phyloP scores from a whole-genome alignment of 2,329 filamentous ascomycete genomes.

The Calonectria hongkongensis region DNA sequence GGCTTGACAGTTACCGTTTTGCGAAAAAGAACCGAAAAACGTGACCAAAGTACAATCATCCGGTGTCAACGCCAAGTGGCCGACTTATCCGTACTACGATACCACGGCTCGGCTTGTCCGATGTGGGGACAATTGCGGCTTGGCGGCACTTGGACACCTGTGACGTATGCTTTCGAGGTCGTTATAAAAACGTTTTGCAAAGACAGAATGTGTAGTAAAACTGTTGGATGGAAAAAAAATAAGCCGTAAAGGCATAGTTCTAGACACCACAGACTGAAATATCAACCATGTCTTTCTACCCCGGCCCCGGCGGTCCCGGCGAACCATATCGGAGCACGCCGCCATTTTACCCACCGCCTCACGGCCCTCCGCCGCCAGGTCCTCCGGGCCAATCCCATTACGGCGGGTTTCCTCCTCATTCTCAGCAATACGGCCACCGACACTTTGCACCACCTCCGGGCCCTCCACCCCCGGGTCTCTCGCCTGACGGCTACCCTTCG shows the following conservation, averaged over 20 bases:
- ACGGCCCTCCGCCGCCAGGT: neutral
- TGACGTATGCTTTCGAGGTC: conserved; percentile 1
- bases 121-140: conserved; percentile 19
- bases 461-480: conserved; percentile 49
- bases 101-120: conserved; percentile 9
- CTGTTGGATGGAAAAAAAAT: neutral
- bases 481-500: conserved; percentile 26
- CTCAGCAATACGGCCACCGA: conserved; percentile 46
- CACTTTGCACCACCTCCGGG: conserved; percentile 54
- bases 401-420: conserved; percentile 22
- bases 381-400: conserved; percentile 35
- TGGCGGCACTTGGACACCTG: neutral
- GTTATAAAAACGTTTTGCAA: conserved; percentile 7
- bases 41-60: neutral
- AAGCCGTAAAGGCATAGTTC: neutral
- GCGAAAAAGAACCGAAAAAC: neutral
- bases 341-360: neutral
- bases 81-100: conserved; percentile 28
- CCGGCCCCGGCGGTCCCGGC: conserved; percentile 59
- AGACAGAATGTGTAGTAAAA: neutral
- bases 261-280: neutral
- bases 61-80: neutral
- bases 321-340: conserved; percentile 5
- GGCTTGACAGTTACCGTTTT: no score
- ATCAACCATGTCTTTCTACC: conserved; percentile 62